A percentile compares a stretch with the other conserved stretches of the same genome.
These are phyloP conservation scores for Psilocybe sp. DNA, from an alignment of 768 basidiomycete species.

Conservation along the genomic window DNA sequence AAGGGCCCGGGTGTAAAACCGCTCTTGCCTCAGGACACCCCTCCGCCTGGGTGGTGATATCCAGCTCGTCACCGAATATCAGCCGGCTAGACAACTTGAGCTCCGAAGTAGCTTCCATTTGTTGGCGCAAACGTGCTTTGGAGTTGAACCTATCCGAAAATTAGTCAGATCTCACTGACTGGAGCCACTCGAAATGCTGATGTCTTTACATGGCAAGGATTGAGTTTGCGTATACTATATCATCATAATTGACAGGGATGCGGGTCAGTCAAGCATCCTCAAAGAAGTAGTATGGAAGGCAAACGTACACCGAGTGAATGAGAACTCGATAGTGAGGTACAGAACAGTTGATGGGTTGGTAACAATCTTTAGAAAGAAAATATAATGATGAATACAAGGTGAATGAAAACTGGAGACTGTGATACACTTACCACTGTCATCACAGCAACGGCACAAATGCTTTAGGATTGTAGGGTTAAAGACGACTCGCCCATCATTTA, in stretches of 20 bases:
- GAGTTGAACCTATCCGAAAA: background rate
- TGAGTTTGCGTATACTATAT: conserved; percentile 3
- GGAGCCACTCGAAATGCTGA: background rate
- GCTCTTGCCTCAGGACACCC: too few relatives aligned
- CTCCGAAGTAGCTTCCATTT: too few relatives aligned
- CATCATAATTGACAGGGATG: too few relatives aligned
- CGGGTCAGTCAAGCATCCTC: background rate
- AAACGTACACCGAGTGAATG: background rate
- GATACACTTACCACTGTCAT: background rate
- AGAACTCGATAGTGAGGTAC: background rate
- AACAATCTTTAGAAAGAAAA: background rate
- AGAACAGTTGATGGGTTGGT: background rate
- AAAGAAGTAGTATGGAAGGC: background rate
- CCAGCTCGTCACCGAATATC: too few relatives aligned
- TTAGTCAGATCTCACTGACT: background rate
- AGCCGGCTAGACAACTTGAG: too few relatives aligned
- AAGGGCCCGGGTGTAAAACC: too few relatives aligned
- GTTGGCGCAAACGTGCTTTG: background rate
- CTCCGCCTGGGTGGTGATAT: too few relatives aligned
- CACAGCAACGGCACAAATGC: background rate
- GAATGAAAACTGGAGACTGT: too few relatives aligned
- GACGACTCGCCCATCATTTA: too few relatives aligned
- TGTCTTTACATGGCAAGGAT: background rate
- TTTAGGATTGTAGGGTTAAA: background rate
- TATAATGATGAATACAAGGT: too few relatives aligned